Percentiles rank a stretch among this genome's conserved stretches.
phyloP scores from a whole-genome alignment of 352 stramenopile genomes.

The Globisporangium abappressorium region DNA sequence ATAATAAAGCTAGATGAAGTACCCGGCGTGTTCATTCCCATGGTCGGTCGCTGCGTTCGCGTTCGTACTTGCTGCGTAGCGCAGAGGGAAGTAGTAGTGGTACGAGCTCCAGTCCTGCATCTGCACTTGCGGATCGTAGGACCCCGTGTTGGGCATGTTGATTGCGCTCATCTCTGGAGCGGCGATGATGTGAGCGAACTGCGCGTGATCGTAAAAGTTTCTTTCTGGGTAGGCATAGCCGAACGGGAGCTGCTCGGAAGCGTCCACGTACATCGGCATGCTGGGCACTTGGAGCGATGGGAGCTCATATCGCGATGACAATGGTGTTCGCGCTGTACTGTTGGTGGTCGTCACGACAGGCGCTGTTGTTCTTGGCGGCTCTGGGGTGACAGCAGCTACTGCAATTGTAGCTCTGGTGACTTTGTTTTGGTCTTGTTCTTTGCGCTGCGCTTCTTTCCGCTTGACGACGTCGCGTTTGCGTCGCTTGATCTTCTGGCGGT shows the following conservation, averaged over 20 bases:
- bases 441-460: neutral
- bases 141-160: neutral
- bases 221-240: neutral
- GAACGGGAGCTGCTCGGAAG: neutral
- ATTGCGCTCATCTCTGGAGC: neutral
- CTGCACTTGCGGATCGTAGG: neutral
- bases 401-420: neutral
- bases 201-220: neutral
- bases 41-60: neutral
- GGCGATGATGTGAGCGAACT: neutral
- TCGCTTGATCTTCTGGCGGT: conserved; percentile 12
- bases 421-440: neutral
- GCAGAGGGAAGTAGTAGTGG: neutral
- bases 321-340: neutral
- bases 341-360: neutral
- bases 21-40: neutral
- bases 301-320: neutral
- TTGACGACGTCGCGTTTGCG: neutral
- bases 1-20: neutral
- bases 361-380: neutral
- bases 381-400: neutral
- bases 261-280: neutral
- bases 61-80: neutral
- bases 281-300: neutral
- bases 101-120: neutral